Conservation (phyloP, 2,329 filamentous ascomycete species). For the Aspergillus felis region DNA sequence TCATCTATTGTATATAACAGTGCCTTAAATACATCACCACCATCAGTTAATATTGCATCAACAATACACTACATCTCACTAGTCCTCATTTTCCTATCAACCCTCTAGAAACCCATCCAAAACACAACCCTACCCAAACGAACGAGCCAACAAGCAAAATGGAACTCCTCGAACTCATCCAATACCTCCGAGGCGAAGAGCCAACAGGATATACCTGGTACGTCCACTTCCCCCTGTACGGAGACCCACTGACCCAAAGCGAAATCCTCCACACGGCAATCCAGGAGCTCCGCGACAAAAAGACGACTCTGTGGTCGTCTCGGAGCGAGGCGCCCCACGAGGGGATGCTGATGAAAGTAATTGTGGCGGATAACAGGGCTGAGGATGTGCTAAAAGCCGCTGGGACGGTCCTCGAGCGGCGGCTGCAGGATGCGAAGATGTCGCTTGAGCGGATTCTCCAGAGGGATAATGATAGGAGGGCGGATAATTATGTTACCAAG, state of each 20-base stretch:
- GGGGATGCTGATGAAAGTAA: background rate
- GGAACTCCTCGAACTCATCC: background rate
- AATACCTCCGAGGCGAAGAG: background rate
- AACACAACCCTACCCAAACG: background rate
- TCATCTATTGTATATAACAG: background rate
- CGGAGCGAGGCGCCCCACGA: background rate
- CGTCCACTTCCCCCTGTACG: slow-evolving; percentile 6
- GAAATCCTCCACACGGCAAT: background rate
- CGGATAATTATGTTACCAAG: background rate
- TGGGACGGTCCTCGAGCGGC: background rate
- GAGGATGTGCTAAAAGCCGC: background rate
- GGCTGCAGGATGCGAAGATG: background rate
- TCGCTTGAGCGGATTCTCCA: background rate
- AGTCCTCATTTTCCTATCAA: background rate
- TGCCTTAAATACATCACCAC: background rate
- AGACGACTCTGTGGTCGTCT: background rate
- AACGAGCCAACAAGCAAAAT: background rate
- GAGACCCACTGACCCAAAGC: background rate
- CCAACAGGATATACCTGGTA: slow-evolving; percentile 2
- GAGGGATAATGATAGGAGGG: background rate
- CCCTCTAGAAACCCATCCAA: background rate
- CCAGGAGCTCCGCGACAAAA: background rate
- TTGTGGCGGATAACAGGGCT: background rate
- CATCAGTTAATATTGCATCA: background rate
- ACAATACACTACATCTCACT: background rate